Base-by-base conservation (phyloP, 2,329 filamentous ascomycete species). In the Cyphellophora europaea region DNA sequence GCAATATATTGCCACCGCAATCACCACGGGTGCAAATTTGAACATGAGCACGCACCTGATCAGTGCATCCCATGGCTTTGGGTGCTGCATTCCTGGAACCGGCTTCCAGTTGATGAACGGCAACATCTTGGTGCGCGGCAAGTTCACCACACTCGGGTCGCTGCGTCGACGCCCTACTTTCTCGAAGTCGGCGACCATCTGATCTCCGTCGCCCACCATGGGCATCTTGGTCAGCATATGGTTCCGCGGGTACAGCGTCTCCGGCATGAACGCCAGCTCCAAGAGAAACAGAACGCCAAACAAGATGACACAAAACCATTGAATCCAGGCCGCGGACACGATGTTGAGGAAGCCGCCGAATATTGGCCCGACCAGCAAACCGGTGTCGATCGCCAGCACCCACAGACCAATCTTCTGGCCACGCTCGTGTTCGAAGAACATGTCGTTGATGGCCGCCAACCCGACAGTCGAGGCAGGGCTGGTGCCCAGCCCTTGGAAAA, bases 401-500 rank as follows among this genome's bases (percentile, higher is more conserved):
- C 71, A 76, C 11, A 75, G 47, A 0, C 72, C 72, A 16, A 74
- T 56, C 44, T 72, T 71, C 37, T 66, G 61, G 1, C 72, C 71
- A 11, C 70, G 58, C 48, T 74, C 64, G 44, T 73, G 65, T 44
- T 74, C 69, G 44, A 69, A 75, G 44, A 72, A 76, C 11, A 74
- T 45, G 51, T 73, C 69, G 41, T 66, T 67, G 38, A 72, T 56
- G 54, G n/a, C 61, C 16, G 68, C 68, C 49, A 75, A 58, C 0
- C 72, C 72, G 10, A 75, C 66, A 2, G 67, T 74, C 4, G 67
- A 60, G 2, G 65, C 69, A 4, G 71, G 71, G 27, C 64, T 63
- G 11, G 70, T 68, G 0, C 71, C 71, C 6, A 75, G 57, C 0
- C 72, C 72, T 47, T 76, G 71, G 47, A 75, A 72, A 47, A 75